Evolutionary conservation across 345 rosid genomes (phyloP).

Genomic region (Boechera divaricarpa): DNA sequence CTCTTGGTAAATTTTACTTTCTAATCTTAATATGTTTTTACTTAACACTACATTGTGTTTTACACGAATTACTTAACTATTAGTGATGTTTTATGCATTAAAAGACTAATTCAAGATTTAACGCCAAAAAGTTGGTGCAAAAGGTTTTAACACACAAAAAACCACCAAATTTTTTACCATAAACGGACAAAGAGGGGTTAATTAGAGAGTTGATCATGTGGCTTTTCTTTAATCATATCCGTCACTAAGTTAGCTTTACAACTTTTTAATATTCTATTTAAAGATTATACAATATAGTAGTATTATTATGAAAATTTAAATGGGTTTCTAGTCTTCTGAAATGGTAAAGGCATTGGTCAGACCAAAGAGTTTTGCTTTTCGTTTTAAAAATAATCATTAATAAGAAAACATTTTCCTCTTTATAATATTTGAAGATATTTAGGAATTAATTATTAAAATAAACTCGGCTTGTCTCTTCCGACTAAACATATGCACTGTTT

Average conservation of each 20-base stretch:
- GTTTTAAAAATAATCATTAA: slow-evolving; percentile 16
- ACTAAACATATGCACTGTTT: slow-evolving; percentile 22
- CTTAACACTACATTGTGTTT: background rate
- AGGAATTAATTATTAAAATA: background rate
- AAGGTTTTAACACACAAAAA: background rate
- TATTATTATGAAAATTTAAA: slow-evolving; percentile 9
- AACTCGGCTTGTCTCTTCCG: slow-evolving; percentile 34
- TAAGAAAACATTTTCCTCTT: slow-evolving; percentile 14
- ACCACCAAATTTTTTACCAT: background rate
- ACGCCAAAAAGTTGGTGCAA: slow-evolving; percentile 7
- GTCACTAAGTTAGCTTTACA: slow-evolving; percentile 43
- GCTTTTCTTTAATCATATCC: slow-evolving; percentile 37
- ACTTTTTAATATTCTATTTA: background rate
- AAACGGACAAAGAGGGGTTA: slow-evolving; percentile 32
- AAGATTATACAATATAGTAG: slow-evolving; percentile 10
- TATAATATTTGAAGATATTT: background rate
- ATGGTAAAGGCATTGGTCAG: slow-evolving; percentile 20
- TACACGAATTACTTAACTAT: background rate
- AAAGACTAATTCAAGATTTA: background rate
- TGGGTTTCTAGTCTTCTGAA: slow-evolving; percentile 8
- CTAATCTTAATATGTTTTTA: background rate
- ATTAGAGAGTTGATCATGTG: slow-evolving; percentile 24
- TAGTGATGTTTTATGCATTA: background rate
- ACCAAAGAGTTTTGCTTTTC: slow-evolving; percentile 26
- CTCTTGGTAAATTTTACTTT: background rate